Evolutionary conservation across 345 rosid species (phyloP).

Genomic region (Mallotus nudiflorus): DNA sequence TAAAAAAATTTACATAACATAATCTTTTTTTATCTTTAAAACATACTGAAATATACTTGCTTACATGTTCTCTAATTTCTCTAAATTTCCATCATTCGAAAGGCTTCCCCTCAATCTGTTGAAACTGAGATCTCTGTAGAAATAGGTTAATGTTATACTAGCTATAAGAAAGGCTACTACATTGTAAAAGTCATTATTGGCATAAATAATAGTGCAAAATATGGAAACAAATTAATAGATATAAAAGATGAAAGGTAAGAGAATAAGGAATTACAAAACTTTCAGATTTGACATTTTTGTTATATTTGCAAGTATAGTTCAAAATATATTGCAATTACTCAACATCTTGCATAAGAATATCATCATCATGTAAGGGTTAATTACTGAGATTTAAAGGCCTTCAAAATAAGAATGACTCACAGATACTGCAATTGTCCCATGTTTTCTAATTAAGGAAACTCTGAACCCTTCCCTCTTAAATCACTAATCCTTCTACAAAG

Average conservation of each 20-base stretch:
- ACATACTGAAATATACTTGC: too few relatives aligned
- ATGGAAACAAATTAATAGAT: too few relatives aligned
- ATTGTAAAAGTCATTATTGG: too few relatives aligned
- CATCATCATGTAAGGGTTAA: not conserved
- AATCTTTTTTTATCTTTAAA: too few relatives aligned
- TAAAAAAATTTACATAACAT: too few relatives aligned
- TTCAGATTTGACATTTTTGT: not conserved
- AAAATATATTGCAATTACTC: conserved; percentile 21
- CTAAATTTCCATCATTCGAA: not conserved
- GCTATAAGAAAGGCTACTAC: too few relatives aligned
- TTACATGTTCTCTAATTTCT: conserved; percentile 14
- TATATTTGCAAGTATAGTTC: not conserved
- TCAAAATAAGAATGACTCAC: conserved; percentile 11
- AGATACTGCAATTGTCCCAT: not conserved
- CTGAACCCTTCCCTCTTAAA: conserved; percentile 12
- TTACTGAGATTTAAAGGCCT: not conserved
- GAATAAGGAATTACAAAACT: not conserved
- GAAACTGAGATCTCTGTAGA: conserved; percentile 21
- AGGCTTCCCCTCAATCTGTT: conserved; percentile 18
- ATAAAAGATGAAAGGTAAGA: not conserved
- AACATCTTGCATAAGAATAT: conserved; percentile 10
- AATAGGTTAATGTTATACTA: too few relatives aligned
- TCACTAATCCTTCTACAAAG: conserved; percentile 18
- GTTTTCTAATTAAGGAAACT: not conserved
- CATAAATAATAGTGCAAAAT: too few relatives aligned